A percentile compares a stretch with the other conserved stretches of the same genome.
Evolutionary conservation across 2,329 filamentous ascomycete species (phyloP).

Genomic region (Claviceps spartinae): DNA sequence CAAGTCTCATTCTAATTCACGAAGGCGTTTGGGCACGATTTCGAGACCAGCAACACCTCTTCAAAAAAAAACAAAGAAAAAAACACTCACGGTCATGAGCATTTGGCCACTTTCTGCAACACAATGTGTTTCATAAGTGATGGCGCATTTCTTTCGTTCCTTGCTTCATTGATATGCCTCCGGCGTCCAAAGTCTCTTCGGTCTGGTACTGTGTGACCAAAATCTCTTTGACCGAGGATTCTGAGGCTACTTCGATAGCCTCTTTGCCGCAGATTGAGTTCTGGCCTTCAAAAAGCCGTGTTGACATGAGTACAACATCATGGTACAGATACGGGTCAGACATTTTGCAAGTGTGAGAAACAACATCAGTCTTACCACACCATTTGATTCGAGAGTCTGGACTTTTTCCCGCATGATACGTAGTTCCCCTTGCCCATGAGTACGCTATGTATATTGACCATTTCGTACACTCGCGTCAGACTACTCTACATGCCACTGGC

Average conservation of each 20-base stretch:
- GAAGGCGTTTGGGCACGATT: constrained; percentile 32
- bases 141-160: constrained; percentile 2
- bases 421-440: not conserved
- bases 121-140: constrained; percentile 3
- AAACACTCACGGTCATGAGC: constrained; percentile 2
- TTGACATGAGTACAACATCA: constrained; percentile 36
- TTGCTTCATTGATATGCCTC: constrained; percentile 7
- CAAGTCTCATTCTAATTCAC: constrained; percentile 29
- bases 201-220: constrained; percentile 19
- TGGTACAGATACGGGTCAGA: constrained; percentile 56
- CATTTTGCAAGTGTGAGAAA: constrained; percentile 19
- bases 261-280: constrained; percentile 43
- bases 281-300: constrained; percentile 49
- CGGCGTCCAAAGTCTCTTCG: constrained; percentile 46
- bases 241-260: constrained; percentile 44
- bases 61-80: constrained; percentile 1
- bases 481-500: constrained; percentile 14
- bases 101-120: constrained; percentile 2
- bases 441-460: not conserved
- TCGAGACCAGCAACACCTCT: constrained; percentile 22
- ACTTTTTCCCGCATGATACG: not conserved
- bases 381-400: not conserved
- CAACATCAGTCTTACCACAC: not conserved
- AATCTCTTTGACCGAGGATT: constrained; percentile 32
- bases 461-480: not conserved